phyloP scores from a whole-genome alignment of 1,139 yeast genomes.

The Candida albicans region DNA sequence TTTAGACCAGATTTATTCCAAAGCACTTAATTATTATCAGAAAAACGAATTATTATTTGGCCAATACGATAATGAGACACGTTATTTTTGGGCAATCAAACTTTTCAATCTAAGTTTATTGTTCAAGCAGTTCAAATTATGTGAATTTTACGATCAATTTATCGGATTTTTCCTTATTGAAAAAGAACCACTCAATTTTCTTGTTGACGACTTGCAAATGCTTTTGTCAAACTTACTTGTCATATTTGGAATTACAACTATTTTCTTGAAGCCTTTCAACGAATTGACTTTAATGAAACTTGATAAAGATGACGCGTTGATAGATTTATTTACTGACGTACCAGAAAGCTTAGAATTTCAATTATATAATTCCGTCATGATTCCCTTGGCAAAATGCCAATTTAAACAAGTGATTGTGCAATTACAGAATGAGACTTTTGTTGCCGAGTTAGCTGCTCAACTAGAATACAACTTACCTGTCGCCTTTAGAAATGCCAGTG shows the following conservation, averaged over 20 bases:
- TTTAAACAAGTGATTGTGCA: slow-evolving; percentile 15
- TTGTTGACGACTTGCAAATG: slow-evolving; percentile 9
- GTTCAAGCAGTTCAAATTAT: slow-evolving; percentile 27
- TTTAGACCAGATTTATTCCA: slow-evolving; percentile 22
- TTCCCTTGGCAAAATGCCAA: slow-evolving; percentile 20
- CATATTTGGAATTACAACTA: slow-evolving; percentile 26
- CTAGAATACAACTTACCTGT: slow-evolving; percentile 28
- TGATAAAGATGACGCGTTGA: slow-evolving; percentile 19
- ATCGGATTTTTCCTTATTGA: slow-evolving; percentile 16
- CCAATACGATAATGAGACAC: slow-evolving; percentile 17
- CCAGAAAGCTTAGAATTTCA: slow-evolving; percentile 17
- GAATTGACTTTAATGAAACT: slow-evolving; percentile 23
- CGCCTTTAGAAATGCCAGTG: slow-evolving; percentile 5
- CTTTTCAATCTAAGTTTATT: slow-evolving; percentile 23
- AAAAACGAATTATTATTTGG: slow-evolving; percentile 21
- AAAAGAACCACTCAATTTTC: slow-evolving; percentile 7
- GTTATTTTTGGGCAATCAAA: slow-evolving; percentile 23
- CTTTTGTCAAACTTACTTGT: slow-evolving; percentile 24
- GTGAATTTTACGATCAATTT: slow-evolving; percentile 26
- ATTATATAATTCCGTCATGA: slow-evolving; percentile 20
- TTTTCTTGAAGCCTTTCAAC: slow-evolving; percentile 31
- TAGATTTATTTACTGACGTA: slow-evolving; percentile 21
- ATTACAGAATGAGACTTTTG: slow-evolving; percentile 14
- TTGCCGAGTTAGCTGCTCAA: slow-evolving; percentile 13
- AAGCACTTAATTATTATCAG: slow-evolving; percentile 21